Conservation (phyloP, 805 yeast genomes). For the Cyberlindnera maritima region DNA sequence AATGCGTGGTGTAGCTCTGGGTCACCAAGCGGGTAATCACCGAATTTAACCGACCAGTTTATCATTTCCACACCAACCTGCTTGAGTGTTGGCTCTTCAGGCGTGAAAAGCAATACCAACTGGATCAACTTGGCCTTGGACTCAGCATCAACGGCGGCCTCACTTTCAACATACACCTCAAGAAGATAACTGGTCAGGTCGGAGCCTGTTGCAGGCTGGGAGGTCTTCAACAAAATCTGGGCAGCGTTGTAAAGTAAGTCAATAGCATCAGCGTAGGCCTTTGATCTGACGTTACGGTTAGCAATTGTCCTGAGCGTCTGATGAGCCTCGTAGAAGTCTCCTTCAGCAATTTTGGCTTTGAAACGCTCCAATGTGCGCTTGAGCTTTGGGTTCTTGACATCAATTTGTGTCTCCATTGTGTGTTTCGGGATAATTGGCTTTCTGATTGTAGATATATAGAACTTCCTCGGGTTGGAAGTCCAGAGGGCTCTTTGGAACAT, state of each 20-base stretch:
- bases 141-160: slow-evolving; percentile 38
- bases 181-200: slow-evolving; percentile 72
- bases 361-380: slow-evolving; percentile 63
- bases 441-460: no score
- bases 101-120: slow-evolving; percentile 40
- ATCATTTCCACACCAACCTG: slow-evolving; percentile 65
- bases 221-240: slow-evolving; percentile 59
- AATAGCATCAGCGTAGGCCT: slow-evolving; percentile 66
- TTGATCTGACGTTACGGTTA: slow-evolving; percentile 72
- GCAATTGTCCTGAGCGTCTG: slow-evolving; percentile 90
- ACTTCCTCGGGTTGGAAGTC: no score
- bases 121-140: slow-evolving; percentile 48
- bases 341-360: slow-evolving; percentile 62
- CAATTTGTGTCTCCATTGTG: slow-evolving; percentile 15
- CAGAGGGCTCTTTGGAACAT: no score
- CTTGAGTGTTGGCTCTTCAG: slow-evolving; percentile 57
- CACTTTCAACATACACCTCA: slow-evolving; percentile 61
- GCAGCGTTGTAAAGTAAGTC: slow-evolving; percentile 74
- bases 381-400: slow-evolving; percentile 37
- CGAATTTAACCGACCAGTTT: slow-evolving; percentile 58
- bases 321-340: slow-evolving; percentile 91
- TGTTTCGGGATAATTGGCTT: neutral
- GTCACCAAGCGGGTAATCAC: slow-evolving; percentile 64
- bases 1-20: slow-evolving; percentile 69
- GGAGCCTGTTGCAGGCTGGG: slow-evolving; percentile 76